Base-by-base conservation (phyloP, 495 filamentous ascomycete species). In the Annulohypoxylon bovei region DNA sequence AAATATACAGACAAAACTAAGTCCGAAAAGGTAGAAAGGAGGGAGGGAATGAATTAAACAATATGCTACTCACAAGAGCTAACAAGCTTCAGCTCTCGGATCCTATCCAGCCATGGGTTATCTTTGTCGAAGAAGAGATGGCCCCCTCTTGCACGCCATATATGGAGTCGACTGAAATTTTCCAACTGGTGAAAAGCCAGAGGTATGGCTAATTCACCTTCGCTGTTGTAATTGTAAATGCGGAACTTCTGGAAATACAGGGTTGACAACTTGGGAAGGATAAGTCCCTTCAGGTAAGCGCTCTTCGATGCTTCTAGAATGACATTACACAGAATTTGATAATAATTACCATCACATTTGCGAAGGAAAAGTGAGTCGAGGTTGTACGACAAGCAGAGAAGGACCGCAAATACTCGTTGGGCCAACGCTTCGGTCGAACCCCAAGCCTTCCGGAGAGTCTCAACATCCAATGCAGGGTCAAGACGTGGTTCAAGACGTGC, bases 61-160 rank as follows among this genome's bases (percentile, higher is more conserved):
- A 16, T 12, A 20, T 25, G 32, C n/a, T 16, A 67, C 68, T 62
- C 8, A 71, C 68, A 14, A 33, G 6, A 49, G 27, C 63, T 27
- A 4, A 63, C 37, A n/a, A 71, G 18, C 30, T 40, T 67, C n/a
- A 71, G 20, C 35, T 71, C 68, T 20, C 11, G 18, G 6, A 71
- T 8, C 3, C 16, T 33, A 0, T 7, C 0, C 0, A 63, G 9
- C 35, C 28, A 67, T 11, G 16, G 23, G 1, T 18, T 0, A 32
- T 58, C 6, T 0, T 7, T 3, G 3, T 16, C 39, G n/a, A 9
- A 27, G 9, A 62, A 58, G 16, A 7, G 0, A 47, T 54, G 20
- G 33, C 4, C 14, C 6, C 54, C 58, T 6, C 0, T 11, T 0
- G 40, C 7, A 6, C 46, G 46, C 58, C 52, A 63, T 46, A 64